Conservation (phyloP, 306 rosid genomes). For the Neltuma alba region DNA sequence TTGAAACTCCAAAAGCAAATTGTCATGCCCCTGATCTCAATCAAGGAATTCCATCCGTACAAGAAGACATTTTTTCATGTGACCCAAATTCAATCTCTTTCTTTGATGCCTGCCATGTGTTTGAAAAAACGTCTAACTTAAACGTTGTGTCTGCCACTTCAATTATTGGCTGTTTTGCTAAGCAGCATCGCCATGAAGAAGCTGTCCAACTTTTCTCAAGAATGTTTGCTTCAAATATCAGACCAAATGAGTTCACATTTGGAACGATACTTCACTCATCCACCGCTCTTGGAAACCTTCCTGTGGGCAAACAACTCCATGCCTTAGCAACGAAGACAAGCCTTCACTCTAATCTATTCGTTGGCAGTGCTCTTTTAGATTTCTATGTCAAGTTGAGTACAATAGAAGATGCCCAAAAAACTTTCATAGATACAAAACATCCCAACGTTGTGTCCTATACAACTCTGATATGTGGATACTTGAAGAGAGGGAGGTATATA, state of each 20-base stretch:
- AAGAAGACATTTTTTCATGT: background rate
- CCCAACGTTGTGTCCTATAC: constrained; percentile 92
- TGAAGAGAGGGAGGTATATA: constrained; percentile 58
- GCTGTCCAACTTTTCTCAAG: constrained; percentile 64
- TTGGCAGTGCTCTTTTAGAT: constrained; percentile 79
- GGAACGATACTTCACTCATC: constrained; percentile 71
- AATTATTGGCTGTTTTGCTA: constrained; percentile 56
- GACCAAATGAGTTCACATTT: constrained; percentile 81
- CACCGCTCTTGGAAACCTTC: constrained; percentile 44
- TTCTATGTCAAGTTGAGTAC: constrained; percentile 71
- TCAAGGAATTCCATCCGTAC: constrained; percentile 26
- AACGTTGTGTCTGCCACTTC: constrained; percentile 66
- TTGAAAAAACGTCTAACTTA: constrained; percentile 61
- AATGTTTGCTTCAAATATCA: constrained; percentile 55
- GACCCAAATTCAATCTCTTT: constrained; percentile 35
- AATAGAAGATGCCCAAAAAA: constrained; percentile 58
- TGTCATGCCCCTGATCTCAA: constrained; percentile 11
- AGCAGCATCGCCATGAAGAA: constrained; percentile 49
- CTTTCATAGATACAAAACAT: constrained; percentile 54
- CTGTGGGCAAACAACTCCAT: constrained; percentile 71
- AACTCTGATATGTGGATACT: constrained; percentile 68
- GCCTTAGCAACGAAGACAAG: constrained; percentile 63
- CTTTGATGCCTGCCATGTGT: constrained; percentile 60
- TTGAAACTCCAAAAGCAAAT: constrained; percentile 37
- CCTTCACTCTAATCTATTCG: constrained; percentile 63